These are phyloP conservation scores for Sugiyamaella paludigena DNA, from an alignment of 1,139 yeast species.

Conservation along the genomic window DNA sequence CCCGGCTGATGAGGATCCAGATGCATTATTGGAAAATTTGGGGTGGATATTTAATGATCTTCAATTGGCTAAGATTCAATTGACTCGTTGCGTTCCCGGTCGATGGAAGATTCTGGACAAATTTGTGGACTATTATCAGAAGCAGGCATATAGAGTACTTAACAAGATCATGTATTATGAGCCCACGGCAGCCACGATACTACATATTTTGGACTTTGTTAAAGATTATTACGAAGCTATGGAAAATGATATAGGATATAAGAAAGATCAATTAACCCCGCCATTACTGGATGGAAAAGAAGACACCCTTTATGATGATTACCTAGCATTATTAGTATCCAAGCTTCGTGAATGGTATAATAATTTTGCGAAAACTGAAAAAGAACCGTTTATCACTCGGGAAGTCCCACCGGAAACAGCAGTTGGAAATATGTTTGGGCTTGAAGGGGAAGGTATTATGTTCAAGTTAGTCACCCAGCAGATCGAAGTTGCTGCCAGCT, in stretches of 20 bases:
- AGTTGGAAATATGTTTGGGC: conserved; percentile 57
- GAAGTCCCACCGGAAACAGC: conserved; percentile 71
- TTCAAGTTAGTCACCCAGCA: conserved; percentile 85
- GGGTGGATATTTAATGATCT: conserved; percentile 87
- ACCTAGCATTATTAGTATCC: conserved; percentile 60
- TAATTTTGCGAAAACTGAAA: conserved; percentile 64
- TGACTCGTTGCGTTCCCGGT: conserved; percentile 62
- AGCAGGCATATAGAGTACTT: conserved; percentile 60
- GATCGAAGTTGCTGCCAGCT: conserved; percentile 87
- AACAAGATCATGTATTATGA: conserved; percentile 63
- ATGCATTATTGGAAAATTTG: conserved; percentile 64
- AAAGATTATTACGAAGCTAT: conserved; percentile 58
- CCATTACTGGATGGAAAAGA: conserved; percentile 60
- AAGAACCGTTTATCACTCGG: conserved; percentile 58
- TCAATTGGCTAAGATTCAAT: conserved; percentile 56
- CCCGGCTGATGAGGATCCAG: conserved; percentile 43
- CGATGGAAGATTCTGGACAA: conserved; percentile 70
- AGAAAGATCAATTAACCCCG: conserved; percentile 43
- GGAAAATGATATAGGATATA: conserved; percentile 40
- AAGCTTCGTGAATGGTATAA: conserved; percentile 83
- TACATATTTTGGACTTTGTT: conserved; percentile 66
- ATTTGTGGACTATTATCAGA: conserved; percentile 66
- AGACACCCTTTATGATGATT: conserved; percentile 65
- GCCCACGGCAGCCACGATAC: conserved; percentile 48
- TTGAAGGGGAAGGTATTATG: conserved; percentile 67